phyloP scores from a whole-genome alignment of 176 grass and related monocot species.

The Aegilops bicornis region DNA sequence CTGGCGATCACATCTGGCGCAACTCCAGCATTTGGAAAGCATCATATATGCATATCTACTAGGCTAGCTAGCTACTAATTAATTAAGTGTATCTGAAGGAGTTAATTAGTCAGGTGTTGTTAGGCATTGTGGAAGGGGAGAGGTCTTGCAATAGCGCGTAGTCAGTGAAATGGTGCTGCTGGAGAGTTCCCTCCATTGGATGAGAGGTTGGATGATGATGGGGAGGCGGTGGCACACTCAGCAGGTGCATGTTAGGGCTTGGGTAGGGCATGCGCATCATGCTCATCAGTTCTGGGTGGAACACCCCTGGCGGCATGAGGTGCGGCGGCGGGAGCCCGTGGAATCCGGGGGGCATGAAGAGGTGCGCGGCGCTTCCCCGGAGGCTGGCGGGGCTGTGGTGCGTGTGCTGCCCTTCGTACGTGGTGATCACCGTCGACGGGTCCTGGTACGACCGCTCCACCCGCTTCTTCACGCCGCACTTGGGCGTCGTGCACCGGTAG shows the following conservation, averaged over 20 bases:
- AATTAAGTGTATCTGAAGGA: neutral
- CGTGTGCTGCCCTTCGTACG: conserved; percentile 92
- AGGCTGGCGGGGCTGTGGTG: conserved; percentile 76
- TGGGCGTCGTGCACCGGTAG: conserved; percentile 88
- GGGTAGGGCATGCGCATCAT: conserved; percentile 33
- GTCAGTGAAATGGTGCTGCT: conserved; percentile 57
- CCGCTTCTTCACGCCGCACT: conserved; percentile 92
- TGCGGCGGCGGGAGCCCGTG: conserved; percentile 19
- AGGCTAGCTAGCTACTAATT: conserved; percentile 34
- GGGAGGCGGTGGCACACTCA: neutral
- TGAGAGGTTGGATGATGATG: neutral
- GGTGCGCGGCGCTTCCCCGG: conserved; percentile 43
- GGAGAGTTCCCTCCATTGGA: conserved; percentile 3
- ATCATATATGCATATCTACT: neutral
- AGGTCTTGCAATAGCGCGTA: conserved; percentile 75
- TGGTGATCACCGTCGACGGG: conserved; percentile 79
- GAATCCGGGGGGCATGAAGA: conserved; percentile 29
- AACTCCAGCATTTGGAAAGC: conserved; percentile 26
- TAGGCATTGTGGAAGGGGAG: conserved; percentile 52
- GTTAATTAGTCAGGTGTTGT: conserved; percentile 38
- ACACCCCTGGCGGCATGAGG: conserved; percentile 27
- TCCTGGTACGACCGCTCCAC: conserved; percentile 96
- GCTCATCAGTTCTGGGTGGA: conserved; percentile 43
- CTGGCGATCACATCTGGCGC: conserved; percentile 36
- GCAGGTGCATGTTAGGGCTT: conserved; percentile 70